Evolutionary conservation across 208 protist genomes (phyloP), one percentile per base, ranked within the genome.

Genomic region (Naegleria gruberi): DNA sequence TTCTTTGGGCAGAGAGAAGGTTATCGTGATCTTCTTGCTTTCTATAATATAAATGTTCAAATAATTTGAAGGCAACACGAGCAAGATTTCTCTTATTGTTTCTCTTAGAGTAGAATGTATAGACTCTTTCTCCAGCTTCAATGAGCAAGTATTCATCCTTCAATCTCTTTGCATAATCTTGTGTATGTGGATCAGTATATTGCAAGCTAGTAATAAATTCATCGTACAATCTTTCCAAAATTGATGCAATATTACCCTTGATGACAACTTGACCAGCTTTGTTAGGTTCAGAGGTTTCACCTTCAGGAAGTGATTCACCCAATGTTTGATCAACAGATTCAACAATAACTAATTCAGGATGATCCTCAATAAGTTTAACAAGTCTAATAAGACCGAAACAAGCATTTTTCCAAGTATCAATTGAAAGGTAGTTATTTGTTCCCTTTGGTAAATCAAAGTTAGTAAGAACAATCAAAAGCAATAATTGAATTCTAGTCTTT

Each of bases 141-240:
- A 90, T 41, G 15, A 90, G 6, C 4, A 82, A 8, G 4, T 17
- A 74, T 90, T 90, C 87, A 74, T 90, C 87, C 37, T 34, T 51
- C 42, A 90, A 84, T 34, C 73, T 0, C 4, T 82, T 55, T 0
- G 74, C 73, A 55, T 85, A 90, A 82, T 90, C 87, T 40, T 82
- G 45, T n/a, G 87, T 85, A 41, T 90, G 87, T 82, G 87, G 87
- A 90, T 90, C 87, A 51, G 34, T 90, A 30, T 34, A 74, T 84
- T 90, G 87, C 4, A 90, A 41, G 43, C 30, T 41, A n/a, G 7
- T 82, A 74, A 55, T 90, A 51, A 82, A 90, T 55, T 85, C 73
- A 55, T 90, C 46, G 17, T 90, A 41, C 5, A 90, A 74, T 57
- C 87, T 45, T 41, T 90, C 77, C 8, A 90, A 46, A 45, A 90